Base-by-base conservation (phyloP, 2,329 filamentous ascomycete genomes). In the Monosporascus sp. region DNA sequence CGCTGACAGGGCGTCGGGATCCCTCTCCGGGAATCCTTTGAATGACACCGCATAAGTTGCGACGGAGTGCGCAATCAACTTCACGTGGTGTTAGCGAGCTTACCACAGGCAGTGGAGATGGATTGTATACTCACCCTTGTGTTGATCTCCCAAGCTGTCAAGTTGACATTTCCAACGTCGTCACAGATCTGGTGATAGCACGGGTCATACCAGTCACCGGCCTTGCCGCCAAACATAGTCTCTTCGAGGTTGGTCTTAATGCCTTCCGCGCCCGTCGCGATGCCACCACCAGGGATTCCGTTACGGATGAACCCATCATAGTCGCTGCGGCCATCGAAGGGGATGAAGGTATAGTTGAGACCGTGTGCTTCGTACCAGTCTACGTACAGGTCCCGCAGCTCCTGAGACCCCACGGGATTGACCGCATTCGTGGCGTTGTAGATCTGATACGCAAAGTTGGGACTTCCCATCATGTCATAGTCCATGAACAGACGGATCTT, bases 301-400 rank as follows among this genome's bases (percentile, higher is more conserved):
- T 81, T 78, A 37, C 82, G 77, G 62, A 91, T 86, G 73, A 93
- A 92, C 1, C 83, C 85, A 49, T 85, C 86, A 62, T 93, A 93
- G 69, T 94, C 89, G 57, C 85, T 89, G 54, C 89, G 84, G 6
- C 89, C 89, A 61, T 90, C 86, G 59, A 94, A 93, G 2, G 83
- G 80, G 27, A 88, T 88, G 53, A 87, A 82, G 0, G 83, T 87
- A 65, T 84, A 85, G 68, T 84, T 84, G 52, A 84, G 75, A 1
- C 77, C 84, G 22, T 84, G 75, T 2, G 74, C 69, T 55, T 76
- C 69, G 71, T 86, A 91, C 77, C 81, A 90, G 48, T 84, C 74
- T 20, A 84, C 73, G 66, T 89, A 90, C 37, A 90, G 72, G 54
- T 85, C 72, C 54, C 85, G 80, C 52, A 90, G 76, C 65, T 90